These are phyloP conservation scores for Aureobasidium zeae DNA, from an alignment of 2,329 filamentous ascomycete genomes.

Conservation along the genomic window DNA sequence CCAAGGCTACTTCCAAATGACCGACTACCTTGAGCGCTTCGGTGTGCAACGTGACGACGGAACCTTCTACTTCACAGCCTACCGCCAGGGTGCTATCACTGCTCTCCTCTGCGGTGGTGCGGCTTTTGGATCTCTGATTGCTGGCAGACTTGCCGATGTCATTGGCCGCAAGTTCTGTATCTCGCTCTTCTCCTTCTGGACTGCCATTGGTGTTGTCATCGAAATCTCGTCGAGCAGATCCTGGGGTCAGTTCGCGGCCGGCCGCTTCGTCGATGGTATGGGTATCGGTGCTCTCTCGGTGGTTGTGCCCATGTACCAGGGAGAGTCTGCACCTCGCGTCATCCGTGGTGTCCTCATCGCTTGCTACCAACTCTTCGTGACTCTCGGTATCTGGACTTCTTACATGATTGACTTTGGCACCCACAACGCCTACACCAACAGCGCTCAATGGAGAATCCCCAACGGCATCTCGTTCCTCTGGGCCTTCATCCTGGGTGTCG, in stretches of 20 bases:
- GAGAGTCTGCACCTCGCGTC: constrained; percentile 52
- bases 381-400: constrained; percentile 33
- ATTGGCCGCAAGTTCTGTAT: constrained; percentile 40
- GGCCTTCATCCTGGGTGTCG: constrained; percentile 26
- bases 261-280: constrained; percentile 35
- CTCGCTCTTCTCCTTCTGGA: constrained; percentile 38
- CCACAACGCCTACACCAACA: constrained; percentile 18
- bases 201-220: constrained; percentile 35
- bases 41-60: constrained; percentile 38
- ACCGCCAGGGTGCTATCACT: constrained; percentile 33
- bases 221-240: constrained; percentile 33
- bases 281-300: constrained; percentile 41
- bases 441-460: constrained; percentile 26
- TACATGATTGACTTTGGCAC: constrained; percentile 27
- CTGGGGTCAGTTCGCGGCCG: constrained; percentile 42
- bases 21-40: constrained; percentile 50
- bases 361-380: constrained; percentile 39
- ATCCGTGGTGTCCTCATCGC: constrained; percentile 56
- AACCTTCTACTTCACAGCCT: constrained; percentile 26
- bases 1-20: constrained; percentile 32
- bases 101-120: constrained; percentile 38
- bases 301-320: constrained; percentile 58
- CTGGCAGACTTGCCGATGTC: constrained; percentile 45
- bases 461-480: constrained; percentile 27
- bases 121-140: constrained; percentile 33